phyloP scores from a whole-genome alignment of 1,284 basidiomycete species.

The Meripilus lineatus region DNA sequence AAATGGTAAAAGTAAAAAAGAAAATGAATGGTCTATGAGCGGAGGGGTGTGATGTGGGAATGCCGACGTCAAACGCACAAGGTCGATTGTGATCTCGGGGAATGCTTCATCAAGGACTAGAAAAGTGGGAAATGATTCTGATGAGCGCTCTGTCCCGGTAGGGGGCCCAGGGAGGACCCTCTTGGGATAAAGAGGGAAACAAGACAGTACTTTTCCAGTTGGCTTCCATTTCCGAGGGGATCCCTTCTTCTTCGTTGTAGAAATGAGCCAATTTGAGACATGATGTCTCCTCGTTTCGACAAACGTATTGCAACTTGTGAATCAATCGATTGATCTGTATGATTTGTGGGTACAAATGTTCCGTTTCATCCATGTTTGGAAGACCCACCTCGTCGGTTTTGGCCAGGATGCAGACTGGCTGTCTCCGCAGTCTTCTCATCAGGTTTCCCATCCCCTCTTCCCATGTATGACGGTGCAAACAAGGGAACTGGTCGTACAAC shows the following conservation, averaged over 20 bases:
- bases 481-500: slow-evolving; percentile 56
- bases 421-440: slow-evolving; percentile 43
- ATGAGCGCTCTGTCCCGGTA: not conserved
- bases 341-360: not conserved
- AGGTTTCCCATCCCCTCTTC: slow-evolving; percentile 36
- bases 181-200: slow-evolving; percentile 5
- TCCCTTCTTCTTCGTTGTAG: slow-evolving; percentile 40
- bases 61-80: slow-evolving; percentile 13
- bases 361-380: not conserved
- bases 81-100: slow-evolving; percentile 24
- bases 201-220: slow-evolving; percentile 49
- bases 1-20: slow-evolving; percentile 1
- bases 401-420: slow-evolving; percentile 54
- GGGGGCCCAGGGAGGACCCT: too few species aligned
- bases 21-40: not conserved
- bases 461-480: slow-evolving; percentile 37
- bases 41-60: not conserved
- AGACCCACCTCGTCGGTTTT: slow-evolving; percentile 54
- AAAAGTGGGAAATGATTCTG: not conserved
- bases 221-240: slow-evolving; percentile 58
- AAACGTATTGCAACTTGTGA: slow-evolving; percentile 60
- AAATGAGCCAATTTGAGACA: slow-evolving; percentile 66
- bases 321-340: slow-evolving; percentile 58
- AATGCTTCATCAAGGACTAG: slow-evolving; percentile 26
- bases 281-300: slow-evolving; percentile 62